Percentiles rank a stretch among this genome's conserved stretches.
Conservation (phyloP, 164 flowering plant species). For the Aristolochia contorta region DNA sequence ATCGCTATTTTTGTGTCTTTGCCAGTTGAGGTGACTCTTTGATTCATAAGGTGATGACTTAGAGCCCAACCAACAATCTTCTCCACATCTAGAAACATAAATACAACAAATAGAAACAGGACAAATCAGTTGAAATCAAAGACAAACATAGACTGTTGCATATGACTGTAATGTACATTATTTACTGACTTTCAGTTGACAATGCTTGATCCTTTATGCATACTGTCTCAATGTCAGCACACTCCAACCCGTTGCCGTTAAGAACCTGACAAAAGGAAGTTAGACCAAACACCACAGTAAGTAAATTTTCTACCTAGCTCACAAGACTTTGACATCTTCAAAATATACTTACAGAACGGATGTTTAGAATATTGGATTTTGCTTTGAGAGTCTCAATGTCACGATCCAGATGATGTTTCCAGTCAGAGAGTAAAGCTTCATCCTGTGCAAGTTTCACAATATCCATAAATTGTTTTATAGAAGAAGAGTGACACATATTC, state of each 20-base stretch:
- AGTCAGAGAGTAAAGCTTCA: slow-evolving; percentile 55
- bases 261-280: slow-evolving; percentile 42
- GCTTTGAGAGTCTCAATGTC: slow-evolving; percentile 64
- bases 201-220: slow-evolving; percentile 76
- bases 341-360: slow-evolving; percentile 47
- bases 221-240: slow-evolving; percentile 57
- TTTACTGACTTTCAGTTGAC: slow-evolving; percentile 60
- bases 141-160: background rate
- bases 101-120: background rate
- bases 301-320: no score
- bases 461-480: background rate
- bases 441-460: slow-evolving; percentile 34
- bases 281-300: background rate
- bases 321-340: background rate
- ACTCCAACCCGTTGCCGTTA: slow-evolving; percentile 45
- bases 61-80: slow-evolving; percentile 85
- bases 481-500: background rate
- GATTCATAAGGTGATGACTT: slow-evolving; percentile 66
- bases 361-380: slow-evolving; percentile 48
- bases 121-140: background rate
- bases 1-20: slow-evolving; percentile 56
- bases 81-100: slow-evolving; percentile 43
- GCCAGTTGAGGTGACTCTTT: slow-evolving; percentile 20
- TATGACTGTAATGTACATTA: background rate
- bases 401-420: slow-evolving; percentile 77